These are phyloP conservation scores for Scalesia atractyloides DNA, from an alignment of 129 eudicot genomes.

Conservation along the genomic window DNA sequence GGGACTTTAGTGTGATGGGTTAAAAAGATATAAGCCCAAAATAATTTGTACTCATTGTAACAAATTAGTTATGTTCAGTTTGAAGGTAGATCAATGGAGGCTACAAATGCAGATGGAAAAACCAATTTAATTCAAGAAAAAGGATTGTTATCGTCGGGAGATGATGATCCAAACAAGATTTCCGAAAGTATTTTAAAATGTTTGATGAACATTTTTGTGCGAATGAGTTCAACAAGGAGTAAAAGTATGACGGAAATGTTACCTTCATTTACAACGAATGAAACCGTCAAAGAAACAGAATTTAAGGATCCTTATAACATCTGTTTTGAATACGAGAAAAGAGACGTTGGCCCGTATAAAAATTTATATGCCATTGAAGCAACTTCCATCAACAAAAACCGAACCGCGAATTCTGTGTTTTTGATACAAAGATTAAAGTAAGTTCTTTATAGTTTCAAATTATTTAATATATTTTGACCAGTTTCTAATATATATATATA, in stretches of 20 bases:
- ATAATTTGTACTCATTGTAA: background rate
- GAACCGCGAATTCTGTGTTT: slow-evolving; percentile 60
- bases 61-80: slow-evolving; percentile 46
- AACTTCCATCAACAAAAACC: slow-evolving; percentile 57
- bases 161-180: slow-evolving; percentile 63
- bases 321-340: slow-evolving; percentile 46
- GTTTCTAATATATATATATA: background rate
- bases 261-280: slow-evolving; percentile 41
- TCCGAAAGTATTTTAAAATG: slow-evolving; percentile 77
- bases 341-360: slow-evolving; percentile 75
- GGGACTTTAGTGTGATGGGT: background rate
- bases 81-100: slow-evolving; percentile 44
- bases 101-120: slow-evolving; percentile 40
- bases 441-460: slow-evolving; percentile 12
- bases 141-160: slow-evolving; percentile 31
- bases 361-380: slow-evolving; percentile 61
- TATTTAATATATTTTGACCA: background rate
- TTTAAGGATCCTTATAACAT: slow-evolving; percentile 69
- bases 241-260: slow-evolving; percentile 44
- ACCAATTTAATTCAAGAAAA: slow-evolving; percentile 38
- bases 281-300: slow-evolving; percentile 36
- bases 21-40: background rate
- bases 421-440: slow-evolving; percentile 75
- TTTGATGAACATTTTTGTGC: slow-evolving; percentile 62
- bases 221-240: slow-evolving; percentile 66